phyloP scores from a whole-genome alignment of 805 yeast genomes.

The Candida cerambycidarum region DNA sequence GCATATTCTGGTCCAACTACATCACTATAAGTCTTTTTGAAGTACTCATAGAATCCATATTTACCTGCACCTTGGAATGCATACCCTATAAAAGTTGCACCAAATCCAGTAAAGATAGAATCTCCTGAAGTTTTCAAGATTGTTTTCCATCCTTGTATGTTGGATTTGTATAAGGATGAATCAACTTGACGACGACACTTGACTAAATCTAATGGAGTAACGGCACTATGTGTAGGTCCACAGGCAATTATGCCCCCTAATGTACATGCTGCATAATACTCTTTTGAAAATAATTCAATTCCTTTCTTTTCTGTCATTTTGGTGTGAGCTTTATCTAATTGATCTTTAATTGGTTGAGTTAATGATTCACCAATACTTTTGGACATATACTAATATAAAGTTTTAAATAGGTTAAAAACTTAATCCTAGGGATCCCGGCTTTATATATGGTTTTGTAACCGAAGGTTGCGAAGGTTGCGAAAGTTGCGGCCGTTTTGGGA shows the following conservation, averaged over 20 bases:
- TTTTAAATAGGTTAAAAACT: not conserved
- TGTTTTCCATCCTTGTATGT: slow-evolving; percentile 75
- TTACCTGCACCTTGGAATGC: slow-evolving; percentile 97
- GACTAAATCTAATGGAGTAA: slow-evolving; percentile 90
- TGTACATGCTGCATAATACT: slow-evolving; percentile 73
- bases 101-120: slow-evolving; percentile 82
- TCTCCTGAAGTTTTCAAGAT: slow-evolving; percentile 77
- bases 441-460: slow-evolving; percentile 1
- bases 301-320: slow-evolving; percentile 9
- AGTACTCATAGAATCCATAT: slow-evolving; percentile 91
- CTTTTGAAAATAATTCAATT: slow-evolving; percentile 56
- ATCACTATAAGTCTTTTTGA: slow-evolving; percentile 76
- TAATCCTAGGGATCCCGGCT: not conserved
- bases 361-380: slow-evolving; percentile 27
- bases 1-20: slow-evolving; percentile 64
- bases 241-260: slow-evolving; percentile 84
- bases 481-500: not conserved
- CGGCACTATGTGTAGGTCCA: slow-evolving; percentile 94
- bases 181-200: slow-evolving; percentile 92
- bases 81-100: slow-evolving; percentile 92
- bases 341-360: slow-evolving; percentile 31
- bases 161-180: slow-evolving; percentile 68
- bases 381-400: too few species aligned
- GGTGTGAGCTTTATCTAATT: slow-evolving; percentile 17
- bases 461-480: slow-evolving; percentile 4